A percentile compares a stretch with the other conserved stretches of the same genome.
Evolutionary conservation across 768 basidiomycete genomes (phyloP).

Genomic region (Pleurotus tuber-regium): DNA sequence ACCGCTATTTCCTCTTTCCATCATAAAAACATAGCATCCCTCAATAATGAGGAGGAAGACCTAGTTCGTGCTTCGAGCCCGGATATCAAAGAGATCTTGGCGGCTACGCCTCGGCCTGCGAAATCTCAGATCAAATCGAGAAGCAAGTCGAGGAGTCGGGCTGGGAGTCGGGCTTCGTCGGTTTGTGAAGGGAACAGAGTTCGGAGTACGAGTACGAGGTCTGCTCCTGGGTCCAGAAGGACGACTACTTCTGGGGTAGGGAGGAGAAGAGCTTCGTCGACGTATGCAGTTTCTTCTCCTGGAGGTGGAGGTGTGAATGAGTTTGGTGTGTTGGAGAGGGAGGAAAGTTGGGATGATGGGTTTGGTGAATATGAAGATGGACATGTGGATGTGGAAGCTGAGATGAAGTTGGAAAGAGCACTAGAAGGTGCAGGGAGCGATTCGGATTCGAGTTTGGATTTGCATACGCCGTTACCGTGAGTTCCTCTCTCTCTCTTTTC

Average conservation of each 20-base stretch:
- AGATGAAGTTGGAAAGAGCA: slow-evolving; percentile 17
- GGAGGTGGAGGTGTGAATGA: background rate
- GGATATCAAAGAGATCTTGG: slow-evolving; percentile 38
- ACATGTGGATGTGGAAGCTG: background rate
- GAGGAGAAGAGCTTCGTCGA: too few species aligned
- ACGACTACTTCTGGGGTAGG: too few species aligned
- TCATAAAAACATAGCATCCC: too few species aligned
- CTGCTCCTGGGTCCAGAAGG: background rate
- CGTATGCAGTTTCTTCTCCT: too few species aligned
- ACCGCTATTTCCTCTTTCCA: too few species aligned
- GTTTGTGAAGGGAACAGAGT: background rate
- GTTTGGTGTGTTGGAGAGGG: too few species aligned
- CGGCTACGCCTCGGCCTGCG: slow-evolving; percentile 32
- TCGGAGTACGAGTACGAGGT: background rate
- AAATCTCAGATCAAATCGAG: background rate
- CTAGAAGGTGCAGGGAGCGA: slow-evolving; percentile 33
- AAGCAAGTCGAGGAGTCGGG: slow-evolving; percentile 2
- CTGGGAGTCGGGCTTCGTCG: background rate
- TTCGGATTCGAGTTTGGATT: slow-evolving; percentile 64
- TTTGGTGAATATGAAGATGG: background rate
- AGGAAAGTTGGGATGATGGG: background rate
- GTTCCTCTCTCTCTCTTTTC: slow-evolving; percentile 24
- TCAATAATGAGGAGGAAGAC: too few species aligned
- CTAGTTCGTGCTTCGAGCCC: slow-evolving; percentile 25
- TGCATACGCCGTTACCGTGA: slow-evolving; percentile 69